Evolutionary conservation across 202 grass and related monocot genomes (phyloP).

Genomic region (Dendrocalamus latiflorus): DNA sequence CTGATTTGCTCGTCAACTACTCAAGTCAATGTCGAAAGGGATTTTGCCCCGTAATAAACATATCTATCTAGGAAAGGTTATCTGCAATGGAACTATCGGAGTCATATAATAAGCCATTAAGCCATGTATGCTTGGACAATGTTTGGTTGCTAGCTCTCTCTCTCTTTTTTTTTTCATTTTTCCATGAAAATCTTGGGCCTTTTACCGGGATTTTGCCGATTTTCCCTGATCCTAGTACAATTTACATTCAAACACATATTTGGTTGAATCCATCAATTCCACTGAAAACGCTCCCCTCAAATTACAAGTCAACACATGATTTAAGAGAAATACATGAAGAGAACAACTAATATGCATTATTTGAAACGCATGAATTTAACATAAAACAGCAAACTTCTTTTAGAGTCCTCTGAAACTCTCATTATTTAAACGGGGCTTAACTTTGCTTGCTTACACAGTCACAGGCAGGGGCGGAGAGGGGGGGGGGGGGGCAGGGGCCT

Average conservation of each 20-base stretch:
- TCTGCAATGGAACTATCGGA: not conserved
- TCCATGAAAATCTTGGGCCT: not conserved
- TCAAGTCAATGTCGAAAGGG: not conserved
- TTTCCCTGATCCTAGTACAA: too few relatives aligned
- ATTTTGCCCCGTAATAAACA: too few relatives aligned
- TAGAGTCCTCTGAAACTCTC: not conserved
- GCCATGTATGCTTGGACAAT: not conserved
- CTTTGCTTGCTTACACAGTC: not conserved
- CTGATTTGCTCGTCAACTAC: not conserved
- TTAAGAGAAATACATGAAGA: too few relatives aligned
- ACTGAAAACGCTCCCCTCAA: too few relatives aligned
- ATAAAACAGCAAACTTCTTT: not conserved
- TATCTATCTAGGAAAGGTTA: not conserved
- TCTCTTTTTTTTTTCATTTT: not conserved
- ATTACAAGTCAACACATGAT: too few relatives aligned
- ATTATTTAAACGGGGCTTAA: not conserved
- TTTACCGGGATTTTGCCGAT: not conserved
- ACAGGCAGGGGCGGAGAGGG: not conserved
- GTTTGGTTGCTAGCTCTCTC: not conserved
- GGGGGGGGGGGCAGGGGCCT: too few relatives aligned
- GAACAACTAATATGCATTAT: not conserved
- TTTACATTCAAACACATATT: too few relatives aligned
- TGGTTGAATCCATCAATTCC: too few relatives aligned
- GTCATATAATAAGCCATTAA: not conserved
- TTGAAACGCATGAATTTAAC: not conserved